Conservation (phyloP, 306 rosid species). For the Prinsepia uniflora region DNA sequence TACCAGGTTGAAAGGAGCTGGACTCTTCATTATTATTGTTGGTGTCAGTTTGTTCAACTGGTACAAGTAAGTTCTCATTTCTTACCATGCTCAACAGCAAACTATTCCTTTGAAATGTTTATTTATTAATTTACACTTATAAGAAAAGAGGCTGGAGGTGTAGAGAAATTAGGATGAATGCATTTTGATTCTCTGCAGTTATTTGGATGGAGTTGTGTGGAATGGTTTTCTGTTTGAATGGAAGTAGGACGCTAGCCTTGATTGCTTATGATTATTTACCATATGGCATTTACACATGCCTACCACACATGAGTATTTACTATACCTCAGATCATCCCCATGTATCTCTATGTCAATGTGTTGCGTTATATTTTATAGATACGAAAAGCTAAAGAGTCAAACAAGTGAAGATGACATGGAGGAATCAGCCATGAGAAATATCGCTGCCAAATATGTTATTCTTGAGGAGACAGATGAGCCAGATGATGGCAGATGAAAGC, state of each 20-base stretch:
- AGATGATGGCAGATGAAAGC: constrained; percentile 45
- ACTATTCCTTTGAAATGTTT: background rate
- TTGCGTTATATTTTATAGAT: constrained; percentile 42
- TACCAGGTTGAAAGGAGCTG: constrained; percentile 84
- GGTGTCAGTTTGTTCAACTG: constrained; percentile 94
- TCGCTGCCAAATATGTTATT: constrained; percentile 77
- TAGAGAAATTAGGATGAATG: background rate
- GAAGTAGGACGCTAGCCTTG: background rate
- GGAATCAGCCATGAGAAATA: constrained; percentile 32
- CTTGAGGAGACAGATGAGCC: constrained; percentile 80
- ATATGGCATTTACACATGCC: background rate
- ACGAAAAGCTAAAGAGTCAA: constrained; percentile 60
- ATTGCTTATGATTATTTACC: background rate
- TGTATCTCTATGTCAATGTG: background rate
- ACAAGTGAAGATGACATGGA: constrained; percentile 33
- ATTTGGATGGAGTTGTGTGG: background rate
- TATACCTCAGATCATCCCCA: background rate
- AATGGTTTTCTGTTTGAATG: background rate
- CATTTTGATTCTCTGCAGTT: background rate
- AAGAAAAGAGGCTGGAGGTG: background rate
- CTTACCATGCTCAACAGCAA: background rate
- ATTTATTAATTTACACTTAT: constrained; percentile 3
- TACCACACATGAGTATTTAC: background rate
- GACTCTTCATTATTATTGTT: constrained; percentile 69
- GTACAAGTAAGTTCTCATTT: constrained; percentile 80